Evolutionary conservation across 768 basidiomycete species (phyloP), one percentile per base, ranked within the genome.

Genomic region (Leccinum pellstonianum): DNA sequence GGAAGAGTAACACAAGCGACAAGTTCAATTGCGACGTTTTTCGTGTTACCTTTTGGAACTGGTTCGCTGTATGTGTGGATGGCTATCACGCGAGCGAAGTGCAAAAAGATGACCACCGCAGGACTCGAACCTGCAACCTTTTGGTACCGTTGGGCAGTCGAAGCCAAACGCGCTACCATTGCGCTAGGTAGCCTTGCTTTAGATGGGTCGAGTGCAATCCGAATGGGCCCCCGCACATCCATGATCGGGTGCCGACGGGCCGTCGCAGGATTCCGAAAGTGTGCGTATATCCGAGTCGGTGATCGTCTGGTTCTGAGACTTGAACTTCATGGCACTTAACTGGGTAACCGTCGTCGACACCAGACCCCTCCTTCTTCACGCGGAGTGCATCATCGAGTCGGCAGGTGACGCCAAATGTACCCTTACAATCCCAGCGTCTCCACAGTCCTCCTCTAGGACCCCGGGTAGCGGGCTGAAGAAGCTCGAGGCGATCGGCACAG

Each of bases 91-190:
- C 4, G 21, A 17, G 17, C 5, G 5, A 41, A 10, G 41, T n/a
- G 47, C 29, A 73, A 75, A 56, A 54, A 1, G 62, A 70, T 89
- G 88, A 90, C 85, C 86, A 88, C 88, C 86, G 88, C 90, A 90
- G 90, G 90, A 89, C 88, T 91, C 88, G 90, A 91, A 91, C 90
- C 90, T 91, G 89, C 90, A 91, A 87, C 90, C 90, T 91, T 88
- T 90, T 90, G 90, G 89, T 91, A 63, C 78, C 84, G 75, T 77
- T 75, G 64, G 79, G 85, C 86, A 68, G 82, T 89, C 88, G 89
- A 91, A 91, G 88, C 88, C 88, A 90, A 89, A 91, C 88, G 89
- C 89, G 89, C 89, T 91, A 90, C 89, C 89, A 90, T 91, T 90
- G 89, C 87, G 89, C 88, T 78, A 91, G 86, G 87, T 84, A 86